phyloP scores from a whole-genome alignment of 106 monocot genomes.

The Dioscorea alata region DNA sequence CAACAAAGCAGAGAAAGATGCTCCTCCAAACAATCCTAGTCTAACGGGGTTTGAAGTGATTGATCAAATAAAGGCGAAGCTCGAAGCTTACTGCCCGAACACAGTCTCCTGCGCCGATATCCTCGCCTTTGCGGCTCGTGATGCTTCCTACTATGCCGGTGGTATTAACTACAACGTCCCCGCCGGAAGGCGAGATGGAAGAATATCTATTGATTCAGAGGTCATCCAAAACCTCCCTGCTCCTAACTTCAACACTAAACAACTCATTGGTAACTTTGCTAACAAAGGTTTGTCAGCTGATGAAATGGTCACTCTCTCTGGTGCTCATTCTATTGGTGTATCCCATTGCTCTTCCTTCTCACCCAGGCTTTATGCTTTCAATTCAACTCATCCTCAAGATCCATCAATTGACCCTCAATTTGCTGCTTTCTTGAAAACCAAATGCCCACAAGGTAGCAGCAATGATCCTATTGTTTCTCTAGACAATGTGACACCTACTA shows the following conservation, averaged over 20 bases:
- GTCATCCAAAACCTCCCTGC: not conserved
- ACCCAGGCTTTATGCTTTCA: constrained; percentile 1
- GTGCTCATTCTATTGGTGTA: constrained; percentile 6
- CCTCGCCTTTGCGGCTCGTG: constrained; percentile 35
- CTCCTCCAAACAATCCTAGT: not conserved
- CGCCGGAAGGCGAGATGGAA: not conserved
- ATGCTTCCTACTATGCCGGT: not conserved
- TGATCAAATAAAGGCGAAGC: not conserved
- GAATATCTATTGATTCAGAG: not conserved
- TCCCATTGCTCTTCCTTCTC: constrained; percentile 3
- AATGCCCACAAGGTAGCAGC: not conserved
- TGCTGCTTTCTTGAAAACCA: constrained; percentile 10
- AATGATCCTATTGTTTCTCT: constrained; percentile 4
- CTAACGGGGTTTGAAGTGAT: not conserved
- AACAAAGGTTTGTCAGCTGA: constrained; percentile 1
- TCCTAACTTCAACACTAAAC: not conserved
- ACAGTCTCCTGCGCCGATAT: constrained; percentile 62
- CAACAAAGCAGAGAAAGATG: not conserved
- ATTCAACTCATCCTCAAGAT: constrained; percentile 1
- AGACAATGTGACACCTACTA: not conserved
- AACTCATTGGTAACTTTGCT: constrained; percentile 1
- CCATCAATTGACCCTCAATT: constrained; percentile 10
- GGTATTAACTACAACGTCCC: not conserved
- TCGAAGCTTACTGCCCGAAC: not conserved
- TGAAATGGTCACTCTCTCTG: constrained; percentile 11